Conservation (phyloP, 108 stramenopile species). For the Cyclotella choctawhatcheeana region DNA sequence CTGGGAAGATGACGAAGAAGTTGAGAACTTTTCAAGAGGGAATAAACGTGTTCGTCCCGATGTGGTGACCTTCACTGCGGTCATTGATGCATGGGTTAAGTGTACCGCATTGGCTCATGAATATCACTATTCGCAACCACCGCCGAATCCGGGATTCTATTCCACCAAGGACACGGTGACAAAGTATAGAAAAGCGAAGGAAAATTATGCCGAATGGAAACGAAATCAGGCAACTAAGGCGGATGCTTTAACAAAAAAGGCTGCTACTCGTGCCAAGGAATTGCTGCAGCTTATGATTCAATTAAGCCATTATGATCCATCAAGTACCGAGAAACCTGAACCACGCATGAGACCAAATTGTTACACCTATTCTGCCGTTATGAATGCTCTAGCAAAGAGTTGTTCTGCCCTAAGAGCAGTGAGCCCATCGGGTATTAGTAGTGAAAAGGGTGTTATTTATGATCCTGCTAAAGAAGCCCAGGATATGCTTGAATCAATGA, state of each 20-base stretch:
- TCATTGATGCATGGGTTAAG: conserved; percentile 63
- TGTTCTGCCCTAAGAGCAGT: conserved; percentile 38
- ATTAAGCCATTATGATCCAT: conserved; percentile 43
- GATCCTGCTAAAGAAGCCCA: conserved; percentile 54
- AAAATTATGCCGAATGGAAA: conserved; percentile 36
- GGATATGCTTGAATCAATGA: conserved; percentile 51
- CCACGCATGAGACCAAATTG: conserved; percentile 51
- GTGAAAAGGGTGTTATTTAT: conserved; percentile 20
- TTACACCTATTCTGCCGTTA: conserved; percentile 58
- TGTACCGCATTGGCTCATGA: conserved; percentile 55
- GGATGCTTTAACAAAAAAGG: conserved; percentile 43
- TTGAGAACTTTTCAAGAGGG: neutral
- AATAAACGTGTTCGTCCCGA: conserved; percentile 67
- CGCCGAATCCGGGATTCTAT: neutral
- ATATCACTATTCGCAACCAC: conserved; percentile 35
- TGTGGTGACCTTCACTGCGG: conserved; percentile 67
- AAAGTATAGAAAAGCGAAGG: conserved; percentile 10
- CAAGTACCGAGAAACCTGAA: conserved; percentile 24
- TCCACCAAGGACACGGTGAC: conserved; percentile 1
- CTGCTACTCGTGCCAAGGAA: conserved; percentile 47
- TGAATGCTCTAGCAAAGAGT: conserved; percentile 66
- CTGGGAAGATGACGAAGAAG: neutral
- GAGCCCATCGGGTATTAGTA: neutral
- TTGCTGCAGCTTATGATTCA: conserved; percentile 48
- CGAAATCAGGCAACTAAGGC: conserved; percentile 33